Evolutionary conservation across 2,329 filamentous ascomycete genomes (phyloP).

Genomic region (Biscogniauxia mediterranea): DNA sequence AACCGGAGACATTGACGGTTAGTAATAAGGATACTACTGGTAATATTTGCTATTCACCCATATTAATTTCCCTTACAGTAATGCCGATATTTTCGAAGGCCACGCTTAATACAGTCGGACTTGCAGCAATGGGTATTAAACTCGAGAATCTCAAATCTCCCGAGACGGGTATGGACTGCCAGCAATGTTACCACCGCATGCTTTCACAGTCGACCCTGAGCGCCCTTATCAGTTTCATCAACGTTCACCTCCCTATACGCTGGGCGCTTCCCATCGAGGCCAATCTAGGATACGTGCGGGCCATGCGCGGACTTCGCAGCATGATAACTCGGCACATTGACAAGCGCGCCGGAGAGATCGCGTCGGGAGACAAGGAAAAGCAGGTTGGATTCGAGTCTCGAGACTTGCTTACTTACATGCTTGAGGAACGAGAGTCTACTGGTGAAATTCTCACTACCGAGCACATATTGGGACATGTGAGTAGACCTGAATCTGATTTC

Average conservation of each 20-base stretch:
- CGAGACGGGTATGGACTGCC: constrained; percentile 22
- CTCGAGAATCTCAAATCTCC: constrained; percentile 29
- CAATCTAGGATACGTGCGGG: constrained; percentile 35
- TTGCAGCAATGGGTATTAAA: constrained; percentile 34
- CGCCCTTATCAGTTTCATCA: constrained; percentile 28
- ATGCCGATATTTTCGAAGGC: constrained; percentile 27
- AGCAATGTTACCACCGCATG: constrained; percentile 28
- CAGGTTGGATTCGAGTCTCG: constrained; percentile 17
- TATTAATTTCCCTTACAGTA: constrained; percentile 19
- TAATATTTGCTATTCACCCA: not conserved
- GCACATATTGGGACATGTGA: constrained; percentile 15
- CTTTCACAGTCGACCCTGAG: constrained; percentile 25
- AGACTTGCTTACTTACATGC: constrained; percentile 35
- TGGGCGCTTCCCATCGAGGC: constrained; percentile 36
- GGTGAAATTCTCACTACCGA: constrained; percentile 9
- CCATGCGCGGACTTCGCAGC: constrained; percentile 31
- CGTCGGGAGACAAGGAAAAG: constrained; percentile 14
- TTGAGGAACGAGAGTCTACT: constrained; percentile 25
- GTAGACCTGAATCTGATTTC: not conserved
- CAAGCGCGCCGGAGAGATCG: constrained; percentile 24
- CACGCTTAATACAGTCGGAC: constrained; percentile 37
- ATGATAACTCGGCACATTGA: constrained; percentile 29
- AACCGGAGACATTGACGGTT: constrained; percentile 15
- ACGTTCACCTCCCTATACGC: constrained; percentile 35
- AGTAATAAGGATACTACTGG: not conserved